Base-by-base conservation (phyloP, 2,329 filamentous ascomycete species). In the Apiospora phragmitis region DNA sequence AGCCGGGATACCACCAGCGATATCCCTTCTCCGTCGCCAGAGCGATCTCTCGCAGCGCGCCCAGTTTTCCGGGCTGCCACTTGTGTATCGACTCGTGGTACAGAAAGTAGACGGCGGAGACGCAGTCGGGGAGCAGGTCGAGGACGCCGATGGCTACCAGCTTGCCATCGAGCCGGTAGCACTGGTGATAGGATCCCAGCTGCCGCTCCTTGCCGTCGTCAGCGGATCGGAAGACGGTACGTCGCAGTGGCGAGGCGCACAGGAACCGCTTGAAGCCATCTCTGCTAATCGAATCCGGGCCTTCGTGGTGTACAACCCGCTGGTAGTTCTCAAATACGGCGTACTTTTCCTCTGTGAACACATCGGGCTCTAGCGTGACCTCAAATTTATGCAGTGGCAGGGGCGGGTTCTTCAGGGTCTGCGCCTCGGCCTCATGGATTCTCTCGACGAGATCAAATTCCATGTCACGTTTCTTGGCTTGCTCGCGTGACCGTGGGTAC, bases 41-140 rank as follows among this genome's bases (percentile, higher is more conserved):
- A 0, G 90, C 85, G 72, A 93, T 92, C 80, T 96, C 93, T 72
- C 91, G 84, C 72, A 95, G 79, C 1, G 93, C 93, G 45, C 92
- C 91, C 6, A 95, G 81, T 80, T 95, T 96, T 1, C 93, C 93
- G 41, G 93, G 92, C 32, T 87, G 87, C 81, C 89, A 91, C 70
- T 86, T 85, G 74, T 92, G 89, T 69, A 94, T 89, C 73, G 92
- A 92, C 76, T 91, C 90, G 76, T 95, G 89, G 77, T 96, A 96
- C 72, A 96, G 82, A 78, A 96, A 94, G 81, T 96, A 96, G 14
- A 96, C 93, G 5, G 92, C 92, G 75, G 93, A 95, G 67, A 96
- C 92, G 74, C 89, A 91, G 71, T 93, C 85, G 0, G 93, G 93
- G 1, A 96, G 84, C 11, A 96, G 84, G 77, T 96, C 93, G 6